Evolutionary conservation across 2,329 filamentous ascomycete genomes (phyloP).

Genomic region (Colletotrichum sp.): DNA sequence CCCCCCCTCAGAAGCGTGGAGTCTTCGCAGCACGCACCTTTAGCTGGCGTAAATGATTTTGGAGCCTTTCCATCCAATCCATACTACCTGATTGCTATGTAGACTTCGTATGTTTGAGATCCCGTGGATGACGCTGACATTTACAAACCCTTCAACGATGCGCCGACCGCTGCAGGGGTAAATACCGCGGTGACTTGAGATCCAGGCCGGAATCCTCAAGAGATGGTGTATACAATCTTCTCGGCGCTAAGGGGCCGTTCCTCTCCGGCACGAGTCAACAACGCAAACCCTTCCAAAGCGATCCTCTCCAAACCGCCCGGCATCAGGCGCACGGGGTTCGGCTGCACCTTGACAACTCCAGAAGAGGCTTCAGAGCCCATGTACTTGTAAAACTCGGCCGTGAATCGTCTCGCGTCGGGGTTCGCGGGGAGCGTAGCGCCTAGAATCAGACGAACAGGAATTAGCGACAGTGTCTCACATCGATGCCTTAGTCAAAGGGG

Average conservation of each 20-base stretch:
- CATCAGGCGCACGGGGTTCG: constrained; percentile 36
- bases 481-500: neutral
- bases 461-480: neutral
- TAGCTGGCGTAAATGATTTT: too few relatives aligned
- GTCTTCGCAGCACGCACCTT: too few relatives aligned
- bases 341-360: constrained; percentile 20
- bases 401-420: constrained; percentile 30
- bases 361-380: constrained; percentile 25
- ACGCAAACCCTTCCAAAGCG: constrained; percentile 28
- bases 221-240: constrained; percentile 36
- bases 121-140: too few relatives aligned
- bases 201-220: too few relatives aligned
- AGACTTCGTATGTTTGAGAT: too few relatives aligned
- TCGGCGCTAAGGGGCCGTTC: constrained; percentile 43
- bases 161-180: too few relatives aligned
- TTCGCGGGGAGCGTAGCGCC: constrained; percentile 17
- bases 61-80: too few relatives aligned
- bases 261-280: constrained; percentile 25
- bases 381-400: constrained; percentile 40
- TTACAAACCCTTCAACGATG: too few relatives aligned
- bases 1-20: too few relatives aligned
- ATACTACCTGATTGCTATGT: too few relatives aligned
- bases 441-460: neutral
- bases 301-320: constrained; percentile 32
- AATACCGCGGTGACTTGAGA: too few relatives aligned